A percentile compares a stretch with the other conserved stretches of the same genome.
phyloP scores from a whole-genome alignment of 108 stramenopile genomes.

The Skeletonema costatum region DNA sequence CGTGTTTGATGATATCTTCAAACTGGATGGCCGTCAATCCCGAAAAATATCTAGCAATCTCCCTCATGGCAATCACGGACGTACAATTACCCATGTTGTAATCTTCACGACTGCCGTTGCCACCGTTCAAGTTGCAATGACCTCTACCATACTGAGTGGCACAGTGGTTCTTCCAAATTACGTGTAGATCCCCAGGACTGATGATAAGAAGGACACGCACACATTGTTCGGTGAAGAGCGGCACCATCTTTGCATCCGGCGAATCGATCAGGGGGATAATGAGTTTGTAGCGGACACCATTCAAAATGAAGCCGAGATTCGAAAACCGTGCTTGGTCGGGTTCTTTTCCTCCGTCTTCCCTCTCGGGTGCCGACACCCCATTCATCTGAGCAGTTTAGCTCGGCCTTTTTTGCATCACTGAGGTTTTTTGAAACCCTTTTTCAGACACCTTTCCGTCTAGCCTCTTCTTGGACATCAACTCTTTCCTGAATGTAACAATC shows the following conservation, averaged over 20 bases:
- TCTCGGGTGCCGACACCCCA: not conserved
- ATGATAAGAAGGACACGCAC: not conserved
- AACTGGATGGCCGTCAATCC: not conserved
- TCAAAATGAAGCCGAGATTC: not conserved
- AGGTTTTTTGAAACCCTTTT: too few species aligned
- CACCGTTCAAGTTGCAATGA: not conserved
- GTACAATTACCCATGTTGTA: not conserved
- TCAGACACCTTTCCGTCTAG: not conserved
- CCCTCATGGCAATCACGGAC: not conserved
- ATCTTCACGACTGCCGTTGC: not conserved
- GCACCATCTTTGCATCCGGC: not conserved
- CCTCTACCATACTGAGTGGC: not conserved
- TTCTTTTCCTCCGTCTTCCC: not conserved
- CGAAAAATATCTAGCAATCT: not conserved
- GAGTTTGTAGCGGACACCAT: not conserved
- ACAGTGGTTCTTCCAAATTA: not conserved
- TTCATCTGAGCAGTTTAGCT: not conserved
- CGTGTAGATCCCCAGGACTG: not conserved
- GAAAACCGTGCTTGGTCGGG: not conserved
- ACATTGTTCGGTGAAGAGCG: not conserved
- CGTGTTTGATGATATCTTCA: not conserved
- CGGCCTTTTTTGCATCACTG: not conserved
- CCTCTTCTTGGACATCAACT: not conserved
- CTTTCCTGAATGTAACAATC: not conserved
- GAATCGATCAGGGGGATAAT: not conserved